phyloP scores from a whole-genome alignment of 139 green algal species.

The Micractinium conductrix region DNA sequence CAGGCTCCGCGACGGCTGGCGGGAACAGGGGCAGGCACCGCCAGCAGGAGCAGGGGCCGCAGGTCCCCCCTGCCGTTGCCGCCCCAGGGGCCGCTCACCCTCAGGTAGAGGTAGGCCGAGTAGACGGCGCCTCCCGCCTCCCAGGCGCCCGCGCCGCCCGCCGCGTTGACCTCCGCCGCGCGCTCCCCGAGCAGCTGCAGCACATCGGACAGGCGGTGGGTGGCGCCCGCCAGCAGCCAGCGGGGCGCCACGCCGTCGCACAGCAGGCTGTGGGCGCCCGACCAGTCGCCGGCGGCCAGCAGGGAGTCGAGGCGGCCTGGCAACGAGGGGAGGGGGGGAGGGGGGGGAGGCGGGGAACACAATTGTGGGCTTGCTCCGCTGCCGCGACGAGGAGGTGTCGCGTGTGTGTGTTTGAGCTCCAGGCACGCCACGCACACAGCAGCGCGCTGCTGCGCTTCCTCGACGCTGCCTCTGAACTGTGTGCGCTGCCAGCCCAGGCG shows the following conservation, averaged over 20 bases:
- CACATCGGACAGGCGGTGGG: neutral
- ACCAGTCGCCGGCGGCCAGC: constrained; percentile 47
- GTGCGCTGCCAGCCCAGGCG: too few relatives aligned
- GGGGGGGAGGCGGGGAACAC: too few relatives aligned
- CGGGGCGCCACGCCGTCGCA: constrained; percentile 43
- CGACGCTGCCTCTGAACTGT: too few relatives aligned
- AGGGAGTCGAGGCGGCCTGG: constrained; percentile 52
- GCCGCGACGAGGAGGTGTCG: too few relatives aligned
- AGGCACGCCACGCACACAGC: too few relatives aligned
- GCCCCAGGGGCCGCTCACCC: neutral
- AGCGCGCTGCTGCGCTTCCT: too few relatives aligned
- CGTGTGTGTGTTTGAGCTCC: too few relatives aligned
- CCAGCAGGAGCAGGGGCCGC: too few relatives aligned
- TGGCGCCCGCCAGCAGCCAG: constrained; percentile 43
- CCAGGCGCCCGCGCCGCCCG: constrained; percentile 31
- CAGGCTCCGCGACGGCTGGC: neutral
- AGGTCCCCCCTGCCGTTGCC: neutral
- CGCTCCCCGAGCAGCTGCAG: constrained; percentile 36
- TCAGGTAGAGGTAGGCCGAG: constrained; percentile 41
- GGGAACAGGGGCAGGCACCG: too few relatives aligned
- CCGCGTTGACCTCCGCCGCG: constrained; percentile 25
- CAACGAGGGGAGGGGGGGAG: neutral
- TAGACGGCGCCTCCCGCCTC: constrained; percentile 43
- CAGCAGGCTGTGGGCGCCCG: constrained; percentile 55
- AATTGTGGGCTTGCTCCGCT: too few relatives aligned